Base-by-base conservation (phyloP, 2,329 filamentous ascomycete species). In the Cordyceps fumosorosea region DNA sequence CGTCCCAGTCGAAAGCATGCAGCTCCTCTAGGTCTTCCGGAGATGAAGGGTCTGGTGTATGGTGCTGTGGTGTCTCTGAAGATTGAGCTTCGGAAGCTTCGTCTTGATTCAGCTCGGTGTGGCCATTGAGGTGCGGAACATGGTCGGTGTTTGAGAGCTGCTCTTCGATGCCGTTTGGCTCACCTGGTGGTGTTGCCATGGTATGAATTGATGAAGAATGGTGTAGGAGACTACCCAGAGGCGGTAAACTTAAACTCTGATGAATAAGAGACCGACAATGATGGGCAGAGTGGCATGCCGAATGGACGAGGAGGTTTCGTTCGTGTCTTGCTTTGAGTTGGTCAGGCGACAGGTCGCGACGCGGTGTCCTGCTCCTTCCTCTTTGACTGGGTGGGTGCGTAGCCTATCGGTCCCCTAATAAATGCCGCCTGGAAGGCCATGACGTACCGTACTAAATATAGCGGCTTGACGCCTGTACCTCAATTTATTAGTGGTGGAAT, bases 1-100 rank as follows among this genome's bases (percentile, higher is more conserved):
- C 82, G 3, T 87, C 79, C 92, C 92, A 96, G 74, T 93, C 85
- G 69, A 90, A 91, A 0, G 69, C 76, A 60, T 58, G 52, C 11
- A 64, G 26, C 37, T 62, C 55, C 22, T 62, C 61, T 8, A 48
- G 42, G 6, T 42, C 14, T 20, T 55, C 55, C 20, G 61, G 61
- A 3, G 55, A 62, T 26, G 44, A 20, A 5, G 59, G 59, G 7
- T 62, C 52, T 44, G 52, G 42, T 4, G 18, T 11, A 14, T 42
- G 59, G 18, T 42, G 29, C 52, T 40, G 58, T 6, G 52, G 18
- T 1, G 44, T 34, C 22, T 61, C 59, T 4, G 59, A 44, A 14
- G 59, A 56, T 18, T 37, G 59, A 12, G 44, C 56, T 18, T 40
- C 45, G 18, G 52, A 48, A 24, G 22, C 11, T n/a, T 24, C 3